Percentiles rank a stretch among this genome's conserved stretches.
Conservation (phyloP, 306 rosid species). For the Hylodesmum podocarpum region DNA sequence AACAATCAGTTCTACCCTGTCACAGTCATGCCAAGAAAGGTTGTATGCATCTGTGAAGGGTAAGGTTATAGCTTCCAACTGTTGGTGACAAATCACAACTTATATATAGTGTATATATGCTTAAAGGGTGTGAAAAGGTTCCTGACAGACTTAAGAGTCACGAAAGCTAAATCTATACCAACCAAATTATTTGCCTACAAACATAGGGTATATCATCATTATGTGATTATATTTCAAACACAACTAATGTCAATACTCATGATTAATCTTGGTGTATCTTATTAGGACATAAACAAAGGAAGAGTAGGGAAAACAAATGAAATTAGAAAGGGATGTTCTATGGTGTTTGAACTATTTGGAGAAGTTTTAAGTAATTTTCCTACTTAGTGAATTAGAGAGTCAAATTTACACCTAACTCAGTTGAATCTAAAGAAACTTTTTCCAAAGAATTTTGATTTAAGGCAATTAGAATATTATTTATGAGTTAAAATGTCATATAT, state of each 20-base stretch:
- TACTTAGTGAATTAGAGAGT: neutral
- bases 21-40: conserved; percentile 37
- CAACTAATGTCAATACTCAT: neutral
- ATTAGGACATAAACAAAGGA: neutral
- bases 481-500: too few species aligned
- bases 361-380: neutral
- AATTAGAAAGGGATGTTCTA: neutral
- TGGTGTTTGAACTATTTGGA: neutral
- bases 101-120: neutral
- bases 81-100: neutral
- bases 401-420: neutral
- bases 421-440: neutral
- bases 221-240: neutral
- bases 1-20: conserved; percentile 35
- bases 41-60: neutral
- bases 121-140: conserved; percentile 14
- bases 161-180: conserved; percentile 2
- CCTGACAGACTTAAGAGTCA: neutral
- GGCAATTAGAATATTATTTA: neutral
- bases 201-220: neutral
- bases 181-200: neutral
- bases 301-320: neutral
- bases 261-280: neutral
- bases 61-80: conserved; percentile 10
- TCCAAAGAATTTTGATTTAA: neutral